Evolutionary conservation across 768 basidiomycete species (phyloP).

Genomic region (Ramaria sp.): DNA sequence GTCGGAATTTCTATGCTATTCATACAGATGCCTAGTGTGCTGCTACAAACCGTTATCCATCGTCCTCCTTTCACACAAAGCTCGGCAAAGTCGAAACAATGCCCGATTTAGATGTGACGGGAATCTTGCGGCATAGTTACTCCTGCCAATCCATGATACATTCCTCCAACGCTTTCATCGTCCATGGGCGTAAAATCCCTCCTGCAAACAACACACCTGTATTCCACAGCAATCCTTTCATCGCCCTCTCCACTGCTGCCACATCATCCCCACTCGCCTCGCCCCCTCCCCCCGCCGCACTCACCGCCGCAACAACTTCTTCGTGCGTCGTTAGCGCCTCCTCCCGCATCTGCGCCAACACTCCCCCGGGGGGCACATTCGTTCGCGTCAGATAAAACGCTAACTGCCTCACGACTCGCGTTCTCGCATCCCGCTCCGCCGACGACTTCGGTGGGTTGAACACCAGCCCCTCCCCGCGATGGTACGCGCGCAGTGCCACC

Average conservation of each 20-base stretch:
- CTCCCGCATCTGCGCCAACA: not conserved
- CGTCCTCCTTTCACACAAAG: no score
- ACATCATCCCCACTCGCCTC: not conserved
- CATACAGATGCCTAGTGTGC: no score
- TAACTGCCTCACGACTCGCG: not conserved
- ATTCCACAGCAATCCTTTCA: conserved; percentile 7
- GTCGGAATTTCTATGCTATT: no score
- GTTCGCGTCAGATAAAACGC: conserved; percentile 8
- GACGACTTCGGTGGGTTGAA: not conserved
- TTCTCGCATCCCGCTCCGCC: not conserved
- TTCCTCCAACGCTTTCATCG: conserved; percentile 2
- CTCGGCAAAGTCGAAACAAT: no score
- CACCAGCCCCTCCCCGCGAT: conserved; percentile 11
- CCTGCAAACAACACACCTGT: conserved; percentile 8
- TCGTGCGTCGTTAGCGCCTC: not conserved
- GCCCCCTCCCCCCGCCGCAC: not conserved
- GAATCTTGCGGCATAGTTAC: no score
- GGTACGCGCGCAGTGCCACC: conserved; percentile 9
- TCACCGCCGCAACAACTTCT: not conserved
- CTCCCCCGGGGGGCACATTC: conserved; percentile 4
- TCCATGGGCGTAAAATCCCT: conserved; percentile 7
- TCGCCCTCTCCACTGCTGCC: not conserved
- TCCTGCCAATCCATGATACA: not conserved
- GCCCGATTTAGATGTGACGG: no score
- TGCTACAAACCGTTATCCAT: no score